Percentiles rank a stretch among this genome's conserved stretches.
These are phyloP conservation scores for Phialocephala sp. DNA, from an alignment of 2,329 filamentous ascomycete genomes.

Conservation along the genomic window DNA sequence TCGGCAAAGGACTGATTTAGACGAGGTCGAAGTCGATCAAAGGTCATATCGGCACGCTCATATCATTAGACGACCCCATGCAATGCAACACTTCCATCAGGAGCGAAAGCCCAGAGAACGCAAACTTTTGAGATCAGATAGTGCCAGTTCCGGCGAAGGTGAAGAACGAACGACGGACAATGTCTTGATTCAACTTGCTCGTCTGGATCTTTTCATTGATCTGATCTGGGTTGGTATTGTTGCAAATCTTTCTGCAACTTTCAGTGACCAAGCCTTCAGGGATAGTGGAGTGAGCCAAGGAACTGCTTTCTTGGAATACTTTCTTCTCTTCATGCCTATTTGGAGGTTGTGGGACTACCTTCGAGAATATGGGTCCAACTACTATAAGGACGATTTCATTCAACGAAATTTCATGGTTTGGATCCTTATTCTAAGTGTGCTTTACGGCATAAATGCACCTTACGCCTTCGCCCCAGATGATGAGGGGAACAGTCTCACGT, in stretches of 20 bases:
- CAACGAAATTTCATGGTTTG: slow-evolving; percentile 30
- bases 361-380: slow-evolving; percentile 25
- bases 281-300: slow-evolving; percentile 18
- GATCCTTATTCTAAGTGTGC: slow-evolving; percentile 30
- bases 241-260: slow-evolving; percentile 29
- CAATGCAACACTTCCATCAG: slow-evolving; percentile 13
- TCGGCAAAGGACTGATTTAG: neutral
- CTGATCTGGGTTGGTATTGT: slow-evolving; percentile 33
- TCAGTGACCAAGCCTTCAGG: slow-evolving; percentile 24
- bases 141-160: slow-evolving; percentile 1
- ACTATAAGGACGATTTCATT: slow-evolving; percentile 27
- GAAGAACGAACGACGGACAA: slow-evolving; percentile 18
- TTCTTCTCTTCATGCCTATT: slow-evolving; percentile 31
- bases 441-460: slow-evolving; percentile 32
- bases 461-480: slow-evolving; percentile 19
- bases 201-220: slow-evolving; percentile 19
- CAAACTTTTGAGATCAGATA: neutral
- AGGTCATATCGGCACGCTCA: slow-evolving; percentile 13
- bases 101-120: neutral
- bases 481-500: slow-evolving; percentile 20
- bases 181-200: neutral
- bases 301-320: slow-evolving; percentile 23
- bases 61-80: slow-evolving; percentile 16
- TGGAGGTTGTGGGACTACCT: slow-evolving; percentile 31
- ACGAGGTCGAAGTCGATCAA: slow-evolving; percentile 3